Base-by-base conservation (phyloP, 164 flowering plant genomes). In the Pachysandra terminalis region DNA sequence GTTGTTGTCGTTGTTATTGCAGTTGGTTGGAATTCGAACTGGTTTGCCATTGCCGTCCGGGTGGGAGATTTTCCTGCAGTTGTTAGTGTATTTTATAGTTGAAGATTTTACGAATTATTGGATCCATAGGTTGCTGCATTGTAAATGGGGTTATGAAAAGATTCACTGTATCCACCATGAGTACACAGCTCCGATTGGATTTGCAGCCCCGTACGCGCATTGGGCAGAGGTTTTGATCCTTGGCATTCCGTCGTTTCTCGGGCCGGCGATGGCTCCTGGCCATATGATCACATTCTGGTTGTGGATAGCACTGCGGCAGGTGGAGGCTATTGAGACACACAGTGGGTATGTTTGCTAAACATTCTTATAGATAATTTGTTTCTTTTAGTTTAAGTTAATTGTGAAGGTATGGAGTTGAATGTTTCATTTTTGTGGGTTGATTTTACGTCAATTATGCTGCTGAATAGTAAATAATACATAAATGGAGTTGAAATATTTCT, bases 261-360 rank as follows among this genome's bases (percentile, higher is more conserved):
- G 97, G 0, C 98, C 98, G 0, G 90, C 88, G 0, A 80, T 91
- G 57, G 96, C 66, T 75, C 97, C 96, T 40, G 87, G 98, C 0
- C 97, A 93, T 77, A 91, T 90, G 85, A 75, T 91, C 66, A 91
- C 98, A 1, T 86, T 93, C 69, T 90, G 96, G 97, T 55, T 85
- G 48, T 93, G 98, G 98, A 85, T 93, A 19, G 82, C 73, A 67
- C 71, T 93, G 49, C 79, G 98, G 74, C 98, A 93, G 82, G 67
- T 88, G 17, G 97, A 93, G 83, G 97, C 98, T 21, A 87, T 93
- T 70, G 97, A 91, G 49, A 91, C 98, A 0, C 98, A 93, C 76
- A 83, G 94, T 61, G 98, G 97, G 98, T 93, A 84, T 17, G 83
- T 73, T 51, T 76, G 72, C 75, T 64, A 23, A 32, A 52, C 28